Evolutionary conservation across 2,329 filamentous ascomycete genomes (phyloP), one percentile per base, ranked within the genome.

Genomic region (Fusarium subtropicale): DNA sequence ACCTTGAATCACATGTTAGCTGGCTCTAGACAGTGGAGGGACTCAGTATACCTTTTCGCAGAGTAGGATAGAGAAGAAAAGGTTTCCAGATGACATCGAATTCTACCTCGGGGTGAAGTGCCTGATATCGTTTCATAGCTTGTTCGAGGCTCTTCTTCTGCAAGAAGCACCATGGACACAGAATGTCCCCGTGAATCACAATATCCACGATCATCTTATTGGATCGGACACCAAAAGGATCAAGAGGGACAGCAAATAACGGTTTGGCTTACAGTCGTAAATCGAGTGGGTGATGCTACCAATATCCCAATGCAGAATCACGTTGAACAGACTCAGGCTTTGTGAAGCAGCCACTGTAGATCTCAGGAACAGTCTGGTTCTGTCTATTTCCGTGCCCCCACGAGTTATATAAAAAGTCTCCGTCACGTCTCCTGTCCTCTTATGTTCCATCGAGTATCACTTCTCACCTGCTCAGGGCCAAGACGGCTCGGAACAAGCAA

Each of bases 91-190:
- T 74, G 15, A 86, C 74, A 42, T 84, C 79, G 59, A 87, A 86
- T 7, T 80, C 77, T 26, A 81, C 78, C 18, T 81, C 78, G 0
- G 83, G 83, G 61, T 85, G 78, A 16, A 68, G 69, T 6, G 74
- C 66, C 56, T 76, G 76, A 72, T 82, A 85, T 8, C 73, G 68
- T 24, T 76, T 73, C 64, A 86, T 84, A 56, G 85, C 84, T 15
- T 63, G 68, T 60, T 85, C 80, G 53, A 87, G 78, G 56, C 79
- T 81, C 58, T 78, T 81, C 65, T 84, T 81, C 60, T 81, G 81
- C 61, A 87, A 78, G 69, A 84, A 87, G 69, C 83, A 86, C 78
- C 83, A 86, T 6, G 85, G 83, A 60, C 85, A 87, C 38, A 85
- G 76, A 9, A 83, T 79, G 72, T 87, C 85, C 38, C 82, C 76